Evolutionary conservation across 1,139 yeast species (phyloP).

Genomic region (Kodamaea ohmeri): DNA sequence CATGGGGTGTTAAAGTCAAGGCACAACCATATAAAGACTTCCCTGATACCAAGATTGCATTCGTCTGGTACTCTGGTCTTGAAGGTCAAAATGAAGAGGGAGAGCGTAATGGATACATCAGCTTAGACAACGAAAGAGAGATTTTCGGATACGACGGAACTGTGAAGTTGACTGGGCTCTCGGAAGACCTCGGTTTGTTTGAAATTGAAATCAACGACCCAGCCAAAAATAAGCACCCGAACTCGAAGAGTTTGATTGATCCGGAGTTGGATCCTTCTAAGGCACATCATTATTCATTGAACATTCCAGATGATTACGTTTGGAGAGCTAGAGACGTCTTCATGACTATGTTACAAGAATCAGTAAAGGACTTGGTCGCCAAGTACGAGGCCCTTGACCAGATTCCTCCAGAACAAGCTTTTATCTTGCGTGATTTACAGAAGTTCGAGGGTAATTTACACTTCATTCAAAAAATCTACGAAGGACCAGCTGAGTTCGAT

Average conservation of each 20-base stretch:
- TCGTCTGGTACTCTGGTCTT: constrained; percentile 76
- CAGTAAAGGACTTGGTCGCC: constrained; percentile 50
- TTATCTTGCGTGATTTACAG: constrained; percentile 58
- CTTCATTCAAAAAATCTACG: constrained; percentile 69
- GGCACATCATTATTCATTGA: constrained; percentile 65
- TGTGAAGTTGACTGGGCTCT: constrained; percentile 49
- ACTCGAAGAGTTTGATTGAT: constrained; percentile 25
- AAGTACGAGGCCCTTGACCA: constrained; percentile 27
- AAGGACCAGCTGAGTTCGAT: constrained; percentile 77
- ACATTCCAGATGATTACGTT: constrained; percentile 66
- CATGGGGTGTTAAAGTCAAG: constrained; percentile 73
- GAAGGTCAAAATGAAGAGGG: constrained; percentile 48
- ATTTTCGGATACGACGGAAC: constrained; percentile 32
- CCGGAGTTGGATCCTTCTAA: constrained; percentile 49
- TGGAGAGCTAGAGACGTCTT: constrained; percentile 85
- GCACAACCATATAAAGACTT: constrained; percentile 57
- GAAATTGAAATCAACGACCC: constrained; percentile 49
- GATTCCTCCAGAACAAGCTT: constrained; percentile 50
- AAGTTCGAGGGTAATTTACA: constrained; percentile 75
- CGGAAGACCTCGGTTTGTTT: constrained; percentile 56
- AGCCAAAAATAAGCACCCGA: constrained; percentile 42
- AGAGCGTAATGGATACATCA: constrained; percentile 31
- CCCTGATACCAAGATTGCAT: constrained; percentile 52
- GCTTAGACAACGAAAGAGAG: constrained; percentile 27
- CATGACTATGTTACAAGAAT: constrained; percentile 65